Percentiles rank a stretch among this genome's conserved stretches.
These are phyloP conservation scores for Gremmenia infestans DNA, from an alignment of 2,329 filamentous ascomycete species.

Conservation along the genomic window DNA sequence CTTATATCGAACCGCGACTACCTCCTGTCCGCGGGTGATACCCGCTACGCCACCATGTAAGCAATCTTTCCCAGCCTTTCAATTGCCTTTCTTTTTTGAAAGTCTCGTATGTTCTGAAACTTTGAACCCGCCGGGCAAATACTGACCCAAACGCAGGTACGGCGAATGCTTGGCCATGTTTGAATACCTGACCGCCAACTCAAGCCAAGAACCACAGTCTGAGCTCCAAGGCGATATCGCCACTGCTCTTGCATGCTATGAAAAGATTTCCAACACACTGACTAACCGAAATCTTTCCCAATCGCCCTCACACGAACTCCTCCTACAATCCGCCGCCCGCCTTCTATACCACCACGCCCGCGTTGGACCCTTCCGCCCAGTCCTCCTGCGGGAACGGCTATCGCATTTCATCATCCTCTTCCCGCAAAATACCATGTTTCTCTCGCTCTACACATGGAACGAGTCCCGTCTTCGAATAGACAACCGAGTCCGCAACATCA, in stretches of 20 bases:
- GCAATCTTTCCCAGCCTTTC: too few relatives aligned
- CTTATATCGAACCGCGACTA: constrained; percentile 52
- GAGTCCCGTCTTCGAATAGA: constrained; percentile 67
- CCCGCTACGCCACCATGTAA: constrained; percentile 44
- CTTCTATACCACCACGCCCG: constrained; percentile 62
- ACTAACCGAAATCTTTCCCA: constrained; percentile 32
- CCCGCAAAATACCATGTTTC: constrained; percentile 71
- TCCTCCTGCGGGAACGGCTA: constrained; percentile 58
- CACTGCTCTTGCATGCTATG: constrained; percentile 41
- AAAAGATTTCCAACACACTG: constrained; percentile 40
- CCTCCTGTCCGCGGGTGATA: constrained; percentile 46
- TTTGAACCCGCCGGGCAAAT: too few relatives aligned
- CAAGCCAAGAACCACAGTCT: constrained; percentile 40
- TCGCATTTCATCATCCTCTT: constrained; percentile 57
- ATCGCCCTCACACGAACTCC: constrained; percentile 49
- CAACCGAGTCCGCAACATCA: constrained; percentile 67
- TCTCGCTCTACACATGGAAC: constrained; percentile 68
- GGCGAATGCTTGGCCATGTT: constrained; percentile 62
- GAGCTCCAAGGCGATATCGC: constrained; percentile 50
- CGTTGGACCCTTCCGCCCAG: constrained; percentile 60
- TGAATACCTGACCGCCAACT: constrained; percentile 50
- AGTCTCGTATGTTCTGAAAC: too few relatives aligned
- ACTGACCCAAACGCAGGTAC: constrained; percentile 18
- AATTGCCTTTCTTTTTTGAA: too few relatives aligned
- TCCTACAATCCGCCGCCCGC: constrained; percentile 63